phyloP scores from a whole-genome alignment of 164 flowering plant species.

The Stephania yunnanensis region DNA sequence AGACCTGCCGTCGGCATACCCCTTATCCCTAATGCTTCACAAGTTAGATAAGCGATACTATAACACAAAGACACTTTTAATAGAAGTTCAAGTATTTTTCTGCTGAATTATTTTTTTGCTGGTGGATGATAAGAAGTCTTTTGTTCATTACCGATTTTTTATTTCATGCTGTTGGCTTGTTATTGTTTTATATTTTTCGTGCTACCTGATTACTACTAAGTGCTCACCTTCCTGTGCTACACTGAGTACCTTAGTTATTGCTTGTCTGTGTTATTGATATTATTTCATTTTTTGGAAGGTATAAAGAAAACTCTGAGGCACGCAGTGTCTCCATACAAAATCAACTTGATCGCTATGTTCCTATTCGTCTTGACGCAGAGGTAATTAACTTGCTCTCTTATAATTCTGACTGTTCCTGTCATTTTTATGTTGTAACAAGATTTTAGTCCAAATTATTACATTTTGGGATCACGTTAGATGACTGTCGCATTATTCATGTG shows the following conservation, averaged over 20 bases:
- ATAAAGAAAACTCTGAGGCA: conserved; percentile 45
- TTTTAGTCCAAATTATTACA: not conserved
- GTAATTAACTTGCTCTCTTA: conserved; percentile 27
- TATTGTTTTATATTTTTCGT: not conserved
- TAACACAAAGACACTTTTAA: not conserved
- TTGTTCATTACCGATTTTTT: too few species aligned
- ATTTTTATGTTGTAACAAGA: not conserved
- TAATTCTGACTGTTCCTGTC: not conserved
- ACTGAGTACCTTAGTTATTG: not conserved
- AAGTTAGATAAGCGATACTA: not conserved
- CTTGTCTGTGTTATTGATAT: not conserved
- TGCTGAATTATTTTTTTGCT: too few species aligned
- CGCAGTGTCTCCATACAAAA: conserved; percentile 58
- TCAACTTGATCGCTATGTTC: conserved; percentile 68
- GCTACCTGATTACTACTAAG: not conserved
- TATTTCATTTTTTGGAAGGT: conserved; percentile 40
- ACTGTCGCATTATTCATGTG: not conserved
- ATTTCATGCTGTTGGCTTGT: not conserved
- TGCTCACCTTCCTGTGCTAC: not conserved
- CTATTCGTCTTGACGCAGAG: conserved; percentile 62
- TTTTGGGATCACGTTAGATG: not conserved
- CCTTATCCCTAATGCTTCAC: too few species aligned
- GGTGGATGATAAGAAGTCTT: too few species aligned
- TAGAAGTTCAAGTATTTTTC: not conserved
- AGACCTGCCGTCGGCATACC: too few species aligned